Evolutionary conservation across 1,139 yeast species (phyloP), one percentile per base, ranked within the genome.

Genomic region (Sugiyamaella xylanicola): DNA sequence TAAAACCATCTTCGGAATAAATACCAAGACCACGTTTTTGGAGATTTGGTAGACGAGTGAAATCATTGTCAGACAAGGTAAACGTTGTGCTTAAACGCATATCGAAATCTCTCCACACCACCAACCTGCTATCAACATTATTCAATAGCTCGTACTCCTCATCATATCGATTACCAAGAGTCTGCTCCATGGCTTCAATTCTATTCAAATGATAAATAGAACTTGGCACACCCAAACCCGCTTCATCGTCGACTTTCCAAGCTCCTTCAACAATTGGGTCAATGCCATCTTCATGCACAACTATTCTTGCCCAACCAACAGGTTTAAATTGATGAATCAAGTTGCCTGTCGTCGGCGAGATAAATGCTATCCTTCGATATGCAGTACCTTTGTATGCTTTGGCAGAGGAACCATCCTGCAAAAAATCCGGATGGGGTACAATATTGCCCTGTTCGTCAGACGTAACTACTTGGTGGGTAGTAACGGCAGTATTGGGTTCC

Each of bases 271-370:
- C 53, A 9, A 51, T 42, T 9, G 64, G 63, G 5, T 49, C 40
- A 1, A 43, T 32, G 2, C 61, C 61, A 22, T 59, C 60, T 22
- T 57, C 37, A 35, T 59, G 60, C 17, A 68, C 62, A 5, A 67
- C 61, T 11, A 69, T 55, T 22, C 74, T 63, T 8, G 74, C 73
- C 72, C 72, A 68, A 2, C 74, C 74, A 1, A 70, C 73, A 1
- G 61, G 63, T 29, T 56, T 57, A 58, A 61, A 69, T 21, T 59
- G 55, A 19, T 53, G 25, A 13, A 52, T 48, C 1, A 60, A 46
- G 19, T 58, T 44, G 7, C 67, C 69, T 16, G 66, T 59, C 1
- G 55, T 22, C 8, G 62, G 60, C 13, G 60, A 51, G 37, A 61
- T 54, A 5, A 61, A 50, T 2, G 60, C 56, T 7, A 63, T 63